Evolutionary conservation across 345 rosid genomes (phyloP).

Genomic region (Turritis glabra): DNA sequence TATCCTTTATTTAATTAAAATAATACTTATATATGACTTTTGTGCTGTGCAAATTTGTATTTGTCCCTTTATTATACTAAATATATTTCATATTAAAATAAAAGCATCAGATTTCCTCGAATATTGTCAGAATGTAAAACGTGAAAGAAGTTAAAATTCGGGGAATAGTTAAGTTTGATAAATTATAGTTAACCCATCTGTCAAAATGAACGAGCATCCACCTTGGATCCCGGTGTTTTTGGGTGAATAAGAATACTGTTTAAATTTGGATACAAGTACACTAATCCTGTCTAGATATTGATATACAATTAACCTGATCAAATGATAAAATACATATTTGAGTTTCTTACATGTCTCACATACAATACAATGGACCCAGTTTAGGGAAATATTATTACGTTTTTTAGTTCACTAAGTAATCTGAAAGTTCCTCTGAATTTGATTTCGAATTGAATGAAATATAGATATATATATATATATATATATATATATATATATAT

Average conservation of each 20-base stretch:
- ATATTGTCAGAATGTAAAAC: slow-evolving; percentile 39
- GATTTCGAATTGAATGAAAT: neutral
- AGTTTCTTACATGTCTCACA: neutral
- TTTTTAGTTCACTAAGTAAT: neutral
- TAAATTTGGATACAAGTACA: neutral
- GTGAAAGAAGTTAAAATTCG: slow-evolving; percentile 21
- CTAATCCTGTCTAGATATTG: neutral
- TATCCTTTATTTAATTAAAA: neutral
- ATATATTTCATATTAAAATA: neutral
- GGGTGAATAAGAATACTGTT: slow-evolving; percentile 24
- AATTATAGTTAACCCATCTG: slow-evolving; percentile 10
- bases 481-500: too few relatives aligned
- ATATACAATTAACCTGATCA: neutral
- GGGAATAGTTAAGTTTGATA: slow-evolving; percentile 21
- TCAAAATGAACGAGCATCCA: slow-evolving; percentile 22
- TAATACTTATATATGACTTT: slow-evolving; percentile 20
- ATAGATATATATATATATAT: too few relatives aligned
- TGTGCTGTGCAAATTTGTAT: slow-evolving; percentile 39
- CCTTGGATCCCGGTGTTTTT: slow-evolving; percentile 34
- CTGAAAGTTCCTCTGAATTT: neutral
- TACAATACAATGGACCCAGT: neutral
- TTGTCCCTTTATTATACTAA: slow-evolving; percentile 18
- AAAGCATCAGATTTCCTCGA: slow-evolving; percentile 32
- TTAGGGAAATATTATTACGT: neutral
- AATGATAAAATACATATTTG: neutral